Base-by-base conservation (phyloP, 768 basidiomycete species). In the Tricholoma saponaceum region DNA sequence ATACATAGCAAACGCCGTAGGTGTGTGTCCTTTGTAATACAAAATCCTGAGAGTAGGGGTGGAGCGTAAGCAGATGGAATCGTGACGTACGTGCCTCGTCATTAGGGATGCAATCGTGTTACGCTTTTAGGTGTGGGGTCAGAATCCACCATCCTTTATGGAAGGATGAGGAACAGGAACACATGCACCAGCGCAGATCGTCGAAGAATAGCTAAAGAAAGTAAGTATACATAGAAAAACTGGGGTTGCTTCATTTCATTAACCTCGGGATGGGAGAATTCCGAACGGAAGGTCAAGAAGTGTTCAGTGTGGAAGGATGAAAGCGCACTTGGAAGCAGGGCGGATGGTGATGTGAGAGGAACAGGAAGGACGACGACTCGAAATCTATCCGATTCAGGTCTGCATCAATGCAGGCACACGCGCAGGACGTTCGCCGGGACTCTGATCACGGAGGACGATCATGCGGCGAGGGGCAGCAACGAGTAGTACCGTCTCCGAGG, bases 181-280 rank as follows among this genome's bases (percentile, higher is more conserved):
- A n/a, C 37, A 41, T n/a, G 37, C 23, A 39, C 26, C 4, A 53
- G 35, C 52, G 52, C 52, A 25, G 52, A 54, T 54, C 52, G 37
- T 54, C 23, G 37, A 54, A 54, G 52, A 47, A 47, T 25, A 22
- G 20, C 14, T 8, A 26, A 47, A 26, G 43, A 20, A 44, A 44
- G 52, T 16, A 37, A 25, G 33, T 18, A 43, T 43, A 2, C 33
- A 13, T 13, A 53, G 16, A n/a, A 25, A 35, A 5, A 39, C 33
- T 23, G 23, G 52, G 37, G 52, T 47, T 33, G 13, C 3, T 25
- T 26, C 14, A 53, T 41, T 55, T 49, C 44, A 46, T 46, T 49
- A 55, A 30, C n/a, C 54, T 55, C 58, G 51, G 54, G 58, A 55
- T 52, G 58, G 50, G 41, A 51, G 54, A 59, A 51, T 51, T 43